phyloP scores from a whole-genome alignment of 257 asterid genomes.

The Coffea canephora region DNA sequence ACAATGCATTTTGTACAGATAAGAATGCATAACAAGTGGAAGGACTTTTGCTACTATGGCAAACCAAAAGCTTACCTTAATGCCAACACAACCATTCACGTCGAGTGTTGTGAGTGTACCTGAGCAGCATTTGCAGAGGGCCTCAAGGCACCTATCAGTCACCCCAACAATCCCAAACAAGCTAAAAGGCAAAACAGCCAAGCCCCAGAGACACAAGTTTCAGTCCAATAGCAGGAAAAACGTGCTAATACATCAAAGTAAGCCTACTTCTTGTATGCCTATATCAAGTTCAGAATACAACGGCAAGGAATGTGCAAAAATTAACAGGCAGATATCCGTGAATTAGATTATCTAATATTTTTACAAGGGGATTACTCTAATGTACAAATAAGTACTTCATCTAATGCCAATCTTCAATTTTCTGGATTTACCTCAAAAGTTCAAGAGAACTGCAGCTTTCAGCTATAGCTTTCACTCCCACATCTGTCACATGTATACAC shows the following conservation, averaged over 20 bases:
- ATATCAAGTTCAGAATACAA: neutral
- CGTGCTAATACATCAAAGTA: neutral
- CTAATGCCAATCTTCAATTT: neutral
- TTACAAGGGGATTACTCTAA: neutral
- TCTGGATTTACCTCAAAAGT: conserved; percentile 56
- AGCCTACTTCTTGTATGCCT: neutral
- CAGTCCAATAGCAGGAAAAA: neutral
- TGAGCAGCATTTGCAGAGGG: conserved; percentile 60
- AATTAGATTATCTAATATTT: neutral
- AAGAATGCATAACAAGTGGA: neutral
- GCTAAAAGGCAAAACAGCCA: conserved; percentile 44
- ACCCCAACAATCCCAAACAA: conserved; percentile 96
- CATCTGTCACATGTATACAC: conserved; percentile 77
- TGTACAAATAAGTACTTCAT: neutral
- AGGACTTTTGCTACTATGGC: neutral
- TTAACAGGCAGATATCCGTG: neutral
- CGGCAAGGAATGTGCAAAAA: neutral
- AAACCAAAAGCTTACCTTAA: conserved; percentile 48
- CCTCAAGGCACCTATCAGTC: conserved; percentile 75
- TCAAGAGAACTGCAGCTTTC: conserved; percentile 77
- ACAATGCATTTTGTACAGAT: neutral
- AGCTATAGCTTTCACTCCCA: conserved; percentile 74
- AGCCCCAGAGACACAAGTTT: neutral
- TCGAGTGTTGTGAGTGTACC: conserved; percentile 74
- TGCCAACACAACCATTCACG: conserved; percentile 88